phyloP scores from a whole-genome alignment of 306 rosid genomes.

The Trifolium pratense region DNA sequence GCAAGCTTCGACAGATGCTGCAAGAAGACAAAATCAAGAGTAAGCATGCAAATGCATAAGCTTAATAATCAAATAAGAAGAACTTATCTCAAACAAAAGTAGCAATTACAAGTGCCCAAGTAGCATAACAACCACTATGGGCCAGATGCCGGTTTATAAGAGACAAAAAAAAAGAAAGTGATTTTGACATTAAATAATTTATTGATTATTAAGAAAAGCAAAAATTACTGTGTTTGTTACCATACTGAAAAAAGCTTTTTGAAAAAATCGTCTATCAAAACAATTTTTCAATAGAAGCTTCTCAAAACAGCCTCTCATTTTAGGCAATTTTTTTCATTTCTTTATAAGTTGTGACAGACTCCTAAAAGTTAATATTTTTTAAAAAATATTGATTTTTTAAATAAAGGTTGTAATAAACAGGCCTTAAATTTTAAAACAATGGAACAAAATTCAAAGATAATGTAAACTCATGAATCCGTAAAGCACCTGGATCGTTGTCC shows the following conservation, averaged over 20 bases:
- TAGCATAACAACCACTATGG: slow-evolving; percentile 15
- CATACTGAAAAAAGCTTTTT: background rate
- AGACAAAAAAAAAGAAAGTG: background rate
- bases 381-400: background rate
- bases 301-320: background rate
- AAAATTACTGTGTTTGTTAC: background rate
- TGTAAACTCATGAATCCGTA: slow-evolving; percentile 2
- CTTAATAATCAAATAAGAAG: slow-evolving; percentile 32
- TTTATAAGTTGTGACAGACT: background rate
- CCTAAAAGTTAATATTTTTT: background rate
- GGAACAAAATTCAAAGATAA: slow-evolving; percentile 19
- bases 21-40: slow-evolving; percentile 32
- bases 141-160: background rate
- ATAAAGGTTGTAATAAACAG: background rate
- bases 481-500: slow-evolving; percentile 87
- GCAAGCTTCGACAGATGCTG: slow-evolving; percentile 94
- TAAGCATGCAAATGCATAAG: slow-evolving; percentile 34
- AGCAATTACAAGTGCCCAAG: background rate
- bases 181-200: background rate
- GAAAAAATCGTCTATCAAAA: background rate
- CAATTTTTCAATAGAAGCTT: background rate
- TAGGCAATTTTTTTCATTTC: background rate
- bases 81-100: slow-evolving; percentile 10
- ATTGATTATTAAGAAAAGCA: background rate
- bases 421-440: background rate